Evolutionary conservation across 805 yeast species (phyloP).

Genomic region (Ogataea chonburiensis): DNA sequence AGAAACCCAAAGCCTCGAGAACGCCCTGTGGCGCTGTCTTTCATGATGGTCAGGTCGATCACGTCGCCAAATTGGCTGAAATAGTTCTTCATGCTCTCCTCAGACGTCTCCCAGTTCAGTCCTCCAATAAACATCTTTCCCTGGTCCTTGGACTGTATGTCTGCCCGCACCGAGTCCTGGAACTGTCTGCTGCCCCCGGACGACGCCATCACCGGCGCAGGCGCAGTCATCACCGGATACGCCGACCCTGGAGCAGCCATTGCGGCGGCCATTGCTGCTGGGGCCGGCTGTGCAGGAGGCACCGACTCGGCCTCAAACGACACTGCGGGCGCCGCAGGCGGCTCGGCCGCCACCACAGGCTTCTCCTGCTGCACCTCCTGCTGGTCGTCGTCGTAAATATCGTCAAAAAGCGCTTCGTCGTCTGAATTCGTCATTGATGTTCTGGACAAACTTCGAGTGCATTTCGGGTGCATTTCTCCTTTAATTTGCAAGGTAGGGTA

Average conservation of each 20-base stretch:
- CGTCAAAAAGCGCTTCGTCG: constrained; percentile 93
- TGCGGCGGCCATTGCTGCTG: constrained; percentile 13
- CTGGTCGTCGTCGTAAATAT: constrained; percentile 57
- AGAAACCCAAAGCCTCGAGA: constrained; percentile 95
- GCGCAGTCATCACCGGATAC: constrained; percentile 19
- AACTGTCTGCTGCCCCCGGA: constrained; percentile 17
- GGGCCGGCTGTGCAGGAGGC: constrained; percentile 16
- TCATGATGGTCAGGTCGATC: constrained; percentile 86
- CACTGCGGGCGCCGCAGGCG: no score
- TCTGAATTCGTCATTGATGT: constrained; percentile 60
- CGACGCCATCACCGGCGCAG: constrained; percentile 16
- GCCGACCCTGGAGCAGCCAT: constrained; percentile 13
- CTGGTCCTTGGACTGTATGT: constrained; percentile 60
- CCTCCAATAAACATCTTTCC: constrained; percentile 97
- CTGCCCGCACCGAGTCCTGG: constrained; percentile 41
- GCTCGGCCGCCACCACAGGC: constrained; percentile 5
- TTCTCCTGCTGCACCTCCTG: constrained; percentile 18
- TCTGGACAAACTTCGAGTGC: constrained; percentile 7
- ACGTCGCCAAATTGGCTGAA: constrained; percentile 89
- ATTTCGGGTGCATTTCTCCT: no score
- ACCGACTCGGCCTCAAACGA: constrained; percentile 4
- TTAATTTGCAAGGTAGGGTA: constrained; percentile 8
- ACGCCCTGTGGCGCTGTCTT: constrained; percentile 80
- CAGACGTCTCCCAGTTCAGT: constrained; percentile 96
- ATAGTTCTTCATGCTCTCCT: constrained; percentile 77